Evolutionary conservation across 164 flowering plant genomes (phyloP), one percentile per base, ranked within the genome.

Genomic region (Dillenia turbinata): DNA sequence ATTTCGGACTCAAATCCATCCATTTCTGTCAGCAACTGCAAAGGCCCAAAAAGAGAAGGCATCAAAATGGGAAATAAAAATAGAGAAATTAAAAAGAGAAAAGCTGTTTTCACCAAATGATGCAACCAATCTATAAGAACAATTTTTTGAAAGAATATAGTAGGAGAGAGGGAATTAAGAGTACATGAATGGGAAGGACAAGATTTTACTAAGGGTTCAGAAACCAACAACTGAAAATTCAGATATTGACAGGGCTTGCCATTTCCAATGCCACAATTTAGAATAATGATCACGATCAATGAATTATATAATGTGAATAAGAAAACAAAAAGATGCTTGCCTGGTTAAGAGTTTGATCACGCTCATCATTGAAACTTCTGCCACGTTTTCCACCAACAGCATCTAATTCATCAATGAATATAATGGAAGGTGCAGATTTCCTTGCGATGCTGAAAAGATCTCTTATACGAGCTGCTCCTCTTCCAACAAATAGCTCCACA

Each of bases 361-460:
- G 83, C 69, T 94, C 99, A 74, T 94, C 99, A 75, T 94, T 91
- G 81, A 91, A 91, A 74, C 97, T 94, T 76, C 96, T 79, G 26
- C 99, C 99, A 67, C 97, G 95, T 68, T 85, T 91, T 53, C 97
- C 97, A 62, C 99, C 99, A 60, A 94, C 97, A 44, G 99, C 97
- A 76, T 91, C 99, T 63, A 94, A 94, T 73, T 94, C 99, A 70
- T 94, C 99, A 62, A 94, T 94, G 75, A 94, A 94, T 71, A 94
- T 81, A 62, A 94, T 94, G 9, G 99, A 88, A 2, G 99, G 99
- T 49, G 99, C 71, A 80, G 57, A 77, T 72, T 94, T 94, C 66
- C 96, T 84, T 49, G 99, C 99, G 3, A 69, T 79, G 56, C 54
- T 83, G 62, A 91, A 94, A 69, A 94, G 94, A 65, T 94, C 99